Conservation (phyloP, 148 eudicot genomes). For the Cornus florida region DNA sequence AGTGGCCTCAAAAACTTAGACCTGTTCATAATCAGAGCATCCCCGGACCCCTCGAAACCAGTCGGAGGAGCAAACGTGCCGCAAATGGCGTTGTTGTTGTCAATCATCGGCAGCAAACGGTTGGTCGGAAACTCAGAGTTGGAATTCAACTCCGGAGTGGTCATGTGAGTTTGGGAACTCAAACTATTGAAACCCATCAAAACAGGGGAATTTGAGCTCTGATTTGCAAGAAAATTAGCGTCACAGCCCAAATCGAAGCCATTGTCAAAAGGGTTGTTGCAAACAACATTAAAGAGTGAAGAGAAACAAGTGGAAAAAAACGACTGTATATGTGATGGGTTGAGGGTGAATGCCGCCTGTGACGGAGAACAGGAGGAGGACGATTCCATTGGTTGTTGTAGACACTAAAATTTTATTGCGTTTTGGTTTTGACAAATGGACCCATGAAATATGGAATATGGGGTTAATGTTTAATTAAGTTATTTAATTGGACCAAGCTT, state of each 20-base stretch:
- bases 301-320: too few species aligned
- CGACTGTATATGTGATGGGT: slow-evolving; percentile 28
- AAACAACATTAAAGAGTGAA: slow-evolving; percentile 17
- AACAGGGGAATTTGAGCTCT: too few species aligned
- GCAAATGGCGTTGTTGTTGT: background rate
- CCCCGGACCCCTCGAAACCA: slow-evolving; percentile 19
- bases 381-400: slow-evolving; percentile 24
- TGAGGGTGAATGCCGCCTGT: slow-evolving; percentile 15
- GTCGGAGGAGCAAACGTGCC: background rate
- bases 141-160: too few species aligned
- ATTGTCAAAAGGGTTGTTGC: background rate
- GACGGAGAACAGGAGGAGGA: slow-evolving; percentile 28
- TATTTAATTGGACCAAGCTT: too few species aligned
- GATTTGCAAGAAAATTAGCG: too few species aligned
- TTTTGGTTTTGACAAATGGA: too few species aligned
- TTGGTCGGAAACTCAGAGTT: background rate
- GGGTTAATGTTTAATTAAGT: too few species aligned
- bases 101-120: background rate
- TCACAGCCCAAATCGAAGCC: too few species aligned
- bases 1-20: slow-evolving; percentile 44
- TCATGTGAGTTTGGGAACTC: too few species aligned
- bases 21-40: slow-evolving; percentile 17
- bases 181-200: too few species aligned
- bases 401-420: too few species aligned
- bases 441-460: too few species aligned